Conservation (phyloP, 352 stramenopile genomes). For the Pythium phragmiticola region DNA sequence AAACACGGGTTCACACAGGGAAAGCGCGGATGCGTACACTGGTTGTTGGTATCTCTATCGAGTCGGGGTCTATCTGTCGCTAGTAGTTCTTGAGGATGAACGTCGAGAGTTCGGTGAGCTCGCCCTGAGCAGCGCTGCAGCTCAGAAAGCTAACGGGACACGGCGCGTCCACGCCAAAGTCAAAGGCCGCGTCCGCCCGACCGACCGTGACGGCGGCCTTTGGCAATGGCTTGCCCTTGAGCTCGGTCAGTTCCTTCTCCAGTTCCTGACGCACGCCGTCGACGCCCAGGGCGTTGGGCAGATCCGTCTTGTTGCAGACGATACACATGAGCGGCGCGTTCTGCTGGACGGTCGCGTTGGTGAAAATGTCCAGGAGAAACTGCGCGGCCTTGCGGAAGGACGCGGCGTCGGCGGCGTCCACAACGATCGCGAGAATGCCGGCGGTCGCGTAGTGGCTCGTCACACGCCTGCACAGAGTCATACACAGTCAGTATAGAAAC, state of each 20-base stretch:
- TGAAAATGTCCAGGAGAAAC: constrained; percentile 17
- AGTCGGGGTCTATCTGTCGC: neutral
- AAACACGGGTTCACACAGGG: neutral
- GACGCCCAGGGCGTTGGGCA: constrained; percentile 4
- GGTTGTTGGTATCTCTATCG: neutral
- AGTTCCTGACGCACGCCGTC: constrained; percentile 5
- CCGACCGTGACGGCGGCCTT: neutral
- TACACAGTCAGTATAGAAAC: neutral
- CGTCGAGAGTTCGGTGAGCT: constrained; percentile 15
- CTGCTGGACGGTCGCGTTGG: constrained; percentile 7
- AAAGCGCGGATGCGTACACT: neutral
- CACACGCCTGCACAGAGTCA: neutral
- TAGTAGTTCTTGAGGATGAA: constrained; percentile 23
- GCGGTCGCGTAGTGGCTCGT: constrained; percentile 7
- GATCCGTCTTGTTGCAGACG: constrained; percentile 21
- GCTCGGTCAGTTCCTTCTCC: constrained; percentile 7
- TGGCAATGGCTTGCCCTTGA: constrained; percentile 12
- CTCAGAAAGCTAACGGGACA: constrained; percentile 14
- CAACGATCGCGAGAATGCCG: constrained; percentile 15
- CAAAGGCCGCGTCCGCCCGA: constrained; percentile 7
- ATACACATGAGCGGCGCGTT: constrained; percentile 7
- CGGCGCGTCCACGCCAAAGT: constrained; percentile 19
- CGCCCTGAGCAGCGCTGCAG: constrained; percentile 15
- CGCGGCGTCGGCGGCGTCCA: constrained; percentile 12
- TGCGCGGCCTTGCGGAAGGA: constrained; percentile 13